Evolutionary conservation across 495 filamentous ascomycete genomes (phyloP), one percentile per base, ranked within the genome.

Genomic region (Mytilinidion resinicola): DNA sequence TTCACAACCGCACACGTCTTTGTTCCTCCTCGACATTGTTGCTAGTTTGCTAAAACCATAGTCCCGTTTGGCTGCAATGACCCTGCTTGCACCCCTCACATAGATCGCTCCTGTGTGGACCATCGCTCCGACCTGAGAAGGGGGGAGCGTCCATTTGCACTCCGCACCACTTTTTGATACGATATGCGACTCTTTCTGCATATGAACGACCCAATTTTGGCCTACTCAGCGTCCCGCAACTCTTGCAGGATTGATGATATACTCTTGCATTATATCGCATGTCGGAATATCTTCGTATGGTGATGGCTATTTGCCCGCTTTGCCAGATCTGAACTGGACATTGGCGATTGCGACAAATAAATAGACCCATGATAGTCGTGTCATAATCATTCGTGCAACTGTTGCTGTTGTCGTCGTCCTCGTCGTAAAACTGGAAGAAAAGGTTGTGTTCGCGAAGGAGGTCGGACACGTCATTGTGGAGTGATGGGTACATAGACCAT

Each of bases 1-100:
- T n/a, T n/a, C n/a, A n/a, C n/a, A n/a, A n/a, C n/a, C n/a, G n/a
- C n/a, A n/a, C n/a, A n/a, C n/a, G n/a, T n/a, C n/a, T n/a, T n/a
- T n/a, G n/a, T n/a, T n/a, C n/a, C n/a, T n/a, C n/a, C n/a, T n/a
- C n/a, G 25, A 30, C 25, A 30, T 6, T 6, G 25, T 2, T 6
- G 25, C 25, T 30, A 30, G 25, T 6, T 30, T 6, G 25, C 25
- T 30, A 6, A 6, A 30, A 30, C 25, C 2, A 30, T 30, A 30
- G 2, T 3, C 6, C 25, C 25, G 6, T 30, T 30, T 30, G 2
- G 25, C 25, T 48, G 41, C 76, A 78, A 70, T 77, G 73, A 30
- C 76, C 76, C 37, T 60, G 68, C 60, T 73, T 79, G 53, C 77
- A 81, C 41, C 77, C 78, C 62, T 79, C 77, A 69, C 77, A 80